Evolutionary conservation across 352 stramenopile species (phyloP).

Genomic region (Globisporangium nunn): DNA sequence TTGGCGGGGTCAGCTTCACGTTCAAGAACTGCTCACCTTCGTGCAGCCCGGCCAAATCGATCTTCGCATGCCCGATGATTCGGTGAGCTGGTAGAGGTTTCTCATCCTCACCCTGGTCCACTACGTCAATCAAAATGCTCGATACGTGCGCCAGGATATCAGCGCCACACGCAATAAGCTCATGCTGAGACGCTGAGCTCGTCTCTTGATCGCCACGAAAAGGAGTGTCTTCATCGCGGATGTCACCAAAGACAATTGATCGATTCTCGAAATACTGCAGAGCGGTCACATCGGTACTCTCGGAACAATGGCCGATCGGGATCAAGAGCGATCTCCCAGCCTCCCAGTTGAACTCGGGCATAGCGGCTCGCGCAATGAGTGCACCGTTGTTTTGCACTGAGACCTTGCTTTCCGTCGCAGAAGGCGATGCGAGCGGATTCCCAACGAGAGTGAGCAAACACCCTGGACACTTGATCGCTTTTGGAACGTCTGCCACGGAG

Average conservation of each 20-base stretch:
- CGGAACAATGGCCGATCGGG: conserved; percentile 12
- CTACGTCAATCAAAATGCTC: conserved; percentile 43
- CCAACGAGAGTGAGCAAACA: conserved; percentile 46
- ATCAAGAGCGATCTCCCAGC: conserved; percentile 9
- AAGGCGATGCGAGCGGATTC: conserved; percentile 15
- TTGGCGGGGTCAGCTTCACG: conserved; percentile 32
- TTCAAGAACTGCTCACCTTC: conserved; percentile 31
- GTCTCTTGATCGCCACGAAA: not conserved
- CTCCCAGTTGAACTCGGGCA: conserved; percentile 13
- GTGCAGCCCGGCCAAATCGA: conserved; percentile 37
- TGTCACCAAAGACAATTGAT: conserved; percentile 17
- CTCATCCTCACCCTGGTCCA: conserved; percentile 21
- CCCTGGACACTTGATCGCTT: conserved; percentile 17
- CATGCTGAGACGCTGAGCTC: conserved; percentile 5
- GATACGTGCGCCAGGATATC: conserved; percentile 24
- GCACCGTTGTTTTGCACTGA: conserved; percentile 18
- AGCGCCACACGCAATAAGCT: conserved; percentile 13
- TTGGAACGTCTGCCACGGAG: conserved; percentile 34
- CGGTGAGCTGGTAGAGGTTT: not conserved
- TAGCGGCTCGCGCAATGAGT: conserved; percentile 14
- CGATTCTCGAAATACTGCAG: conserved; percentile 26
- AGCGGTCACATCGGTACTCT: conserved; percentile 5
- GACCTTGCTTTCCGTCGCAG: conserved; percentile 1
- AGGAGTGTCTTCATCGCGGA: conserved; percentile 4
- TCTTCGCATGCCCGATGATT: conserved; percentile 34